These are phyloP conservation scores for Fomitopsis pinicola DNA, from an alignment of 1,284 basidiomycete genomes.

Conservation along the genomic window DNA sequence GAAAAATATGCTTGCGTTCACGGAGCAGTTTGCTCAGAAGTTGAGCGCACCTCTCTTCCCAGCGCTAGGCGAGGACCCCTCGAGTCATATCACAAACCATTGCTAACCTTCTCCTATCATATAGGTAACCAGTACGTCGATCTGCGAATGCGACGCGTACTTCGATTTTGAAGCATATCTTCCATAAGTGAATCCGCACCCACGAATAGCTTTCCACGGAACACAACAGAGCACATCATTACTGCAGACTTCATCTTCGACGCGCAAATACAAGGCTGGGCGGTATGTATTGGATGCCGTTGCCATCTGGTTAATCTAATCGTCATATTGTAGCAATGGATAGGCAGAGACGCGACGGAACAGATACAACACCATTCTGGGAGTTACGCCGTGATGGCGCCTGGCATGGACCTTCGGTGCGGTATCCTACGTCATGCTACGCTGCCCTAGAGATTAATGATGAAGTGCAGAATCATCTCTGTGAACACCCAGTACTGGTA, in stretches of 20 bases:
- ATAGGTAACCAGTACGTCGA: conserved; percentile 46
- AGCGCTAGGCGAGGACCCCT: conserved; percentile 34
- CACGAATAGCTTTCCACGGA: conserved; percentile 44
- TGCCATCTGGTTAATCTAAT: background rate
- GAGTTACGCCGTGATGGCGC: conserved; percentile 41
- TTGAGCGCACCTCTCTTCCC: conserved; percentile 40
- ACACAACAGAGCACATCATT: conserved; percentile 30
- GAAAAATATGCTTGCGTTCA: conserved; percentile 38
- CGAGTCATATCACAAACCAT: background rate
- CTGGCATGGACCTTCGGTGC: conserved; percentile 41
- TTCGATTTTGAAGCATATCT: background rate
- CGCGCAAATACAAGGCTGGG: conserved; percentile 42
- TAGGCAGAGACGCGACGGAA: conserved; percentile 31
- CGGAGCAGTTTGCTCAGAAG: conserved; percentile 36
- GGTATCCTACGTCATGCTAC: background rate
- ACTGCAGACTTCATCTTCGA: conserved; percentile 46
- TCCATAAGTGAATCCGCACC: conserved; percentile 40
- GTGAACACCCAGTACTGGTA: conserved; percentile 59
- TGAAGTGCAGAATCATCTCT: conserved; percentile 40
- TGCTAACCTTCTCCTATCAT: background rate
- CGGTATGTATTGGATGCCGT: conserved; percentile 24
- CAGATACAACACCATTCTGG: conserved; percentile 43
- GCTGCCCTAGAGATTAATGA: background rate
- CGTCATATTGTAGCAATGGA: conserved; percentile 33
- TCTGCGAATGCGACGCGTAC: background rate